Evolutionary conservation across 345 rosid genomes (phyloP).

Genomic region (Eutrema japonicum): DNA sequence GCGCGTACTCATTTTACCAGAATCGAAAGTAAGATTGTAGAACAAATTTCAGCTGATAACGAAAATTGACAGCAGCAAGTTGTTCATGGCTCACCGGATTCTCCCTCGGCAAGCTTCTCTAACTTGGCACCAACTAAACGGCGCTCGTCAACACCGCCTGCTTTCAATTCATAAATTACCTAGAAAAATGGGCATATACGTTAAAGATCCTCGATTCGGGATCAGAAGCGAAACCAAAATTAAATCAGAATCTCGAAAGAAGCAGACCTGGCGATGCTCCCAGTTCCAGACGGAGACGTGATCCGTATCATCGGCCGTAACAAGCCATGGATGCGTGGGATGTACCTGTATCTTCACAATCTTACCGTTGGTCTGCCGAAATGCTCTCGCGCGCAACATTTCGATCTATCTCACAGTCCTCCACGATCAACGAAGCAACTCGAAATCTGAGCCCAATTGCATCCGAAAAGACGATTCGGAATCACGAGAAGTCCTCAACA

Average conservation of each 20-base stretch:
- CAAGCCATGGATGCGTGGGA: constrained; percentile 99
- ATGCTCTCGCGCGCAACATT: constrained; percentile 91
- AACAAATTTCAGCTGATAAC: background rate
- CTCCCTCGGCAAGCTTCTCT: constrained; percentile 99
- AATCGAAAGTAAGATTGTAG: background rate
- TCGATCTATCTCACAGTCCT: constrained; percentile 25
- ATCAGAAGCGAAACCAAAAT: constrained; percentile 13
- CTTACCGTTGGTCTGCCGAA: constrained; percentile 80
- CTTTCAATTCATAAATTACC: constrained; percentile 95
- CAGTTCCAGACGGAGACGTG: constrained; percentile 98
- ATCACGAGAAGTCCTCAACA: constrained; percentile 13
- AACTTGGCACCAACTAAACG: constrained; percentile 95
- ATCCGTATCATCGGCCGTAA: constrained; percentile 94
- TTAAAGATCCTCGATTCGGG: constrained; percentile 7
- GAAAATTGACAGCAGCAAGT: background rate
- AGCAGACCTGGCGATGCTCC: constrained; percentile 93
- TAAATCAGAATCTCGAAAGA: constrained; percentile 3
- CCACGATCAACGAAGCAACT: constrained; percentile 29
- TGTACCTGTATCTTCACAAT: constrained; percentile 93
- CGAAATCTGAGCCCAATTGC: constrained; percentile 31
- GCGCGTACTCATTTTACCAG: background rate
- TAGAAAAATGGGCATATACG: constrained; percentile 28
- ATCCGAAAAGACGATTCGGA: constrained; percentile 26
- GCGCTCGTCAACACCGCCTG: constrained; percentile 97
- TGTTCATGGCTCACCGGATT: constrained; percentile 57